Evolutionary conservation across 83 land plant genomes (phyloP), one percentile per base, ranked within the genome.

Genomic region (Picea abies): DNA sequence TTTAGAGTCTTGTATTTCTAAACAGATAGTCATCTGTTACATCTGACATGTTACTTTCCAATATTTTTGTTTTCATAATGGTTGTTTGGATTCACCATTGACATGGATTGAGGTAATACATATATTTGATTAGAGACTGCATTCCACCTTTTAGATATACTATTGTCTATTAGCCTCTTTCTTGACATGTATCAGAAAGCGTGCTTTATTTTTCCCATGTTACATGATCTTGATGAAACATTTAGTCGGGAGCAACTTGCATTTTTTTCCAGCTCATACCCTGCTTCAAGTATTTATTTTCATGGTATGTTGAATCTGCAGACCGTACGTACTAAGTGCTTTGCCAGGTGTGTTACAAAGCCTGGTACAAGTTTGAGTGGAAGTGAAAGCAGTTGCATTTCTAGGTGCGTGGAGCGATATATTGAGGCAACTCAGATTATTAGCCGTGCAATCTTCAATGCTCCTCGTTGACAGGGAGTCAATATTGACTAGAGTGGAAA

Each of bases 371-470:
- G 96, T 75, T 79, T 96, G 89, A 96, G 99, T 78, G 92, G 97
- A 8, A 87, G 97, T 62, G 98, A 96, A 86, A 89, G 92, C 80
- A 96, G 97, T 79, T 96, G 98, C 84, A 82, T 96, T 76, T 94
- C 98, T 0, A 87, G 97, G 81, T 96, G 99, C 69, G 92, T 96
- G 86, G 99, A 96, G 62, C 99, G 99, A 26, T 96, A 96, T 82
- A 94, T 96, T 81, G 99, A 96, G 84, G 97, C 99, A 12, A 94
- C 97, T 32, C 93, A 94, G 47, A 95, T 96, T 39, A 82, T 96
- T 52, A 87, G 97, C 84, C 90, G 84, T 84, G 88, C 94, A 64
- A 84, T 92, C 0, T 92, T 90, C 81, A 88, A 79, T 52, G 82
- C 72, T 26, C 78, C 78, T 72, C 79, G 79, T 26, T 72, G 39